A percentile compares a stretch with the other conserved stretches of the same genome.
These are phyloP conservation scores for Anisodus tanguticus DNA, from an alignment of 257 asterid genomes.

Conservation along the genomic window DNA sequence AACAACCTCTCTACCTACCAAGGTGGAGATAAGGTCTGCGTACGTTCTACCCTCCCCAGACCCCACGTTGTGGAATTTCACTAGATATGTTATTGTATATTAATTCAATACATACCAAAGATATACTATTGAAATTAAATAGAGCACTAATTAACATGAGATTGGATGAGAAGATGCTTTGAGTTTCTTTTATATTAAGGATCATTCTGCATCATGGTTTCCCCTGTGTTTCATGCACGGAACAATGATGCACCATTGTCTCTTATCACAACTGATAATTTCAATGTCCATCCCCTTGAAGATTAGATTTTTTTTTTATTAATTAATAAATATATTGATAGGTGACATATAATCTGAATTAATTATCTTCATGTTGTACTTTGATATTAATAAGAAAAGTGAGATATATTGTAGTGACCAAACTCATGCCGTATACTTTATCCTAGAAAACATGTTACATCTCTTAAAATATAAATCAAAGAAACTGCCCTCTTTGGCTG, in stretches of 20 bases:
- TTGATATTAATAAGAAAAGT: conserved; percentile 9
- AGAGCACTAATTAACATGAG: not conserved
- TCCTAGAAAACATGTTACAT: conserved; percentile 4
- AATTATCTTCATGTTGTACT: conserved; percentile 17
- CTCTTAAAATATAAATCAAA: conserved; percentile 6
- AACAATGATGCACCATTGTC: conserved; percentile 34
- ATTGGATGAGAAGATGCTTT: not conserved
- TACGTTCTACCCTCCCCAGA: no score
- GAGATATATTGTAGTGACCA: conserved; percentile 24
- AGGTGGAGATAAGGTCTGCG: no score
- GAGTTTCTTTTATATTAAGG: not conserved
- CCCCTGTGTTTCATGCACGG: conserved; percentile 24
- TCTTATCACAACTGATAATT: conserved; percentile 39
- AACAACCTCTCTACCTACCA: no score
- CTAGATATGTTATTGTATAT: no score
- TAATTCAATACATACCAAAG: no score
- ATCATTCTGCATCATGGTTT: conserved; percentile 24
- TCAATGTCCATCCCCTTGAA: conserved; percentile 34
- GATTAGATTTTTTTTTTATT: not conserved
- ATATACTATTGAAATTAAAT: no score
- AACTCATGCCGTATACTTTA: not conserved
- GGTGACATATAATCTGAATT: conserved; percentile 28
- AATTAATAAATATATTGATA: not conserved
- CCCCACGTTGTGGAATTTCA: no score
- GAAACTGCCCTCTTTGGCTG: conserved; percentile 33